phyloP scores from a whole-genome alignment of 345 rosid genomes.

The Acer negundo region DNA sequence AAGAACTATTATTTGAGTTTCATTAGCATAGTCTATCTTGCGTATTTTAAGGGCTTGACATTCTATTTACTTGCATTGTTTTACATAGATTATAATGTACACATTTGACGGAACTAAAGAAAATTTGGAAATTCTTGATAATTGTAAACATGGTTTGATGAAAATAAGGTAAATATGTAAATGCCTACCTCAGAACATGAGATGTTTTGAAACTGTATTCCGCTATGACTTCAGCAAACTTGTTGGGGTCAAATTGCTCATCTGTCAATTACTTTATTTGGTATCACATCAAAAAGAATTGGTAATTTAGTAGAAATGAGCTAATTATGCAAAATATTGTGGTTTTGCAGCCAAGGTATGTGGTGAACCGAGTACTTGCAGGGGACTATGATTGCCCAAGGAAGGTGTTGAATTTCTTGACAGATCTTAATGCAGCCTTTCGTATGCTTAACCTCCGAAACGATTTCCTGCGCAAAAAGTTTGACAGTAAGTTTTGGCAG shows the following conservation, averaged over 20 bases:
- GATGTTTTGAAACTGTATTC: background rate
- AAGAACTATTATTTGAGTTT: constrained; percentile 27
- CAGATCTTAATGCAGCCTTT: constrained; percentile 85
- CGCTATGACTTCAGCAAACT: background rate
- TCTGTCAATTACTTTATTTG: background rate
- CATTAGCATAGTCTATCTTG: background rate
- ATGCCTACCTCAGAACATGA: too few species aligned
- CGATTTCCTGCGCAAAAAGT: constrained; percentile 96
- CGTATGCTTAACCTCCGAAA: constrained; percentile 95
- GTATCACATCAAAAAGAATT: background rate
- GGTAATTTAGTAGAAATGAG: background rate
- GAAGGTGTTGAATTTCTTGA: constrained; percentile 81
- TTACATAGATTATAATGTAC: background rate
- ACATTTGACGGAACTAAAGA: background rate
- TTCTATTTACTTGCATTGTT: background rate
- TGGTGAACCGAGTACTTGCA: constrained; percentile 85
- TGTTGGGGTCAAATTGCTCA: background rate
- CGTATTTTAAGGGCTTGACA: background rate
- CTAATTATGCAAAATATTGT: background rate
- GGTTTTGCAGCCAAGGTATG: constrained; percentile 78
- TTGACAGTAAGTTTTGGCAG: constrained; percentile 55
- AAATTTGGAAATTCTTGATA: constrained; percentile 17
- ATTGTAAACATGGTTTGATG: background rate
- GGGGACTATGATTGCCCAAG: constrained; percentile 93
- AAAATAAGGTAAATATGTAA: too few species aligned